Percentiles rank a stretch among this genome's conserved stretches.
Evolutionary conservation across 305 asterid genomes (phyloP).

Genomic region (Fraxinus sp.): DNA sequence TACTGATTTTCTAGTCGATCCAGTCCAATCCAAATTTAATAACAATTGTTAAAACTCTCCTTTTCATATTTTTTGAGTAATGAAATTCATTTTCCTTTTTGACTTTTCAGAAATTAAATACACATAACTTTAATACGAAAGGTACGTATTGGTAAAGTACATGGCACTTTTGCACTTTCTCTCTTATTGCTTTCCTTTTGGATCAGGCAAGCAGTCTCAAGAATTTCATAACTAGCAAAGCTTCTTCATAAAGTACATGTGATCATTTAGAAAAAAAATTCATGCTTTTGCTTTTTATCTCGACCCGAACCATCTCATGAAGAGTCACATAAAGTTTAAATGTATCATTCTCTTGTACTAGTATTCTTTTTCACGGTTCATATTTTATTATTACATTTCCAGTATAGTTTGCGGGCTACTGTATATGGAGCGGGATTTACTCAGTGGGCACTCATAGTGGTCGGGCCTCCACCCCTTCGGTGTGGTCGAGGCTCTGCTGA

Average conservation of each 20-base stretch:
- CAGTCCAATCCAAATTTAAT: too few species aligned
- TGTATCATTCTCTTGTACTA: not conserved
- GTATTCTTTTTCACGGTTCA: not conserved
- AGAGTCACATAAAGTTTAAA: not conserved
- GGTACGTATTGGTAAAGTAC: not conserved
- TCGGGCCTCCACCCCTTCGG: too few species aligned
- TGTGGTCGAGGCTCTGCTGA: too few species aligned
- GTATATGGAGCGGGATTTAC: too few species aligned
- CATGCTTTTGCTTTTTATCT: not conserved
- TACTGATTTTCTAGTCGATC: too few species aligned
- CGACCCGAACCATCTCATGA: not conserved
- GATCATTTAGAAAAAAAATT: not conserved
- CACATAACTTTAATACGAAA: not conserved
- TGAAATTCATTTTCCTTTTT: not conserved
- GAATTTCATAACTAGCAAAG: not conserved
- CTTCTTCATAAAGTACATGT: not conserved
- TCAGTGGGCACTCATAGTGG: too few species aligned
- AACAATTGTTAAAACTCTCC: not conserved
- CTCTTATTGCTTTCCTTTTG: not conserved
- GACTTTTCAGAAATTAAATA: not conserved
- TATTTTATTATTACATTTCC: too few species aligned
- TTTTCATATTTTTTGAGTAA: not conserved
- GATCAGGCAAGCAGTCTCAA: not conserved
- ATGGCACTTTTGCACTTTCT: constrained; percentile 20
- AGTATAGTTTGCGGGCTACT: too few species aligned